A percentile compares a stretch with the other conserved stretches of the same genome.
phyloP scores from a whole-genome alignment of 257 asterid genomes.

The Primulina eburnea region DNA sequence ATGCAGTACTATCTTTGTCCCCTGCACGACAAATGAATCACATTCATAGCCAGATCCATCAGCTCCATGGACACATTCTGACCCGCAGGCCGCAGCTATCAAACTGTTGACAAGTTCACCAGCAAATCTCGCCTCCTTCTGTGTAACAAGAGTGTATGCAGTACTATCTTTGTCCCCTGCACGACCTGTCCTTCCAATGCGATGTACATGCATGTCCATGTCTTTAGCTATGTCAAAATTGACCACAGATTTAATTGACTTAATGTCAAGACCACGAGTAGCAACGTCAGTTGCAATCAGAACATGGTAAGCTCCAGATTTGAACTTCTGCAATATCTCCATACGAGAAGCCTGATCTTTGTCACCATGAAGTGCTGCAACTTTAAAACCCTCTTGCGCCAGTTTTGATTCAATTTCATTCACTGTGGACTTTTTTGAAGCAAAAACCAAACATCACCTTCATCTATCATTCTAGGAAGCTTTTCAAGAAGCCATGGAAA shows the following conservation, averaged over 20 bases:
- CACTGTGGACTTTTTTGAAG: slow-evolving; percentile 85
- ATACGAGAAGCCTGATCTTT: slow-evolving; percentile 97
- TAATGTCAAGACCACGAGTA: slow-evolving; percentile 99
- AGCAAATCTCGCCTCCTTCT: slow-evolving; percentile 94
- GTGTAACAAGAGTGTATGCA: slow-evolving; percentile 90
- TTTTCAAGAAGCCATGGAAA: slow-evolving; percentile 89
- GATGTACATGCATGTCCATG: slow-evolving; percentile 99
- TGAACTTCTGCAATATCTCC: slow-evolving; percentile 83
- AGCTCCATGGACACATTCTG: slow-evolving; percentile 78
- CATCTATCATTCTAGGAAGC: slow-evolving; percentile 85
- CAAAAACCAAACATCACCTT: slow-evolving; percentile 95
- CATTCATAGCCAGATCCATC: slow-evolving; percentile 99
- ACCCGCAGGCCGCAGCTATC: slow-evolving; percentile 99
- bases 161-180: slow-evolving; percentile 99
- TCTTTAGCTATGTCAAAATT: slow-evolving; percentile 94
- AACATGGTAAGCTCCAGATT: slow-evolving; percentile 85
- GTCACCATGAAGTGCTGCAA: slow-evolving; percentile 97
- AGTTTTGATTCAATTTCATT: slow-evolving; percentile 84
- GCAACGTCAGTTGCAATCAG: slow-evolving; percentile 99
- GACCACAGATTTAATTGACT: slow-evolving; percentile 93
- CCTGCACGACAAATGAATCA: too few relatives aligned
- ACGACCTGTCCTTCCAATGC: slow-evolving; percentile 99
- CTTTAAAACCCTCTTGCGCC: slow-evolving; percentile 65
- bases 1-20: too few relatives aligned
- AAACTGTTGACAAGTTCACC: slow-evolving; percentile 89